Evolutionary conservation across 306 rosid species (phyloP), one percentile per base, ranked within the genome.

Genomic region (Gastrolobium villosum): DNA sequence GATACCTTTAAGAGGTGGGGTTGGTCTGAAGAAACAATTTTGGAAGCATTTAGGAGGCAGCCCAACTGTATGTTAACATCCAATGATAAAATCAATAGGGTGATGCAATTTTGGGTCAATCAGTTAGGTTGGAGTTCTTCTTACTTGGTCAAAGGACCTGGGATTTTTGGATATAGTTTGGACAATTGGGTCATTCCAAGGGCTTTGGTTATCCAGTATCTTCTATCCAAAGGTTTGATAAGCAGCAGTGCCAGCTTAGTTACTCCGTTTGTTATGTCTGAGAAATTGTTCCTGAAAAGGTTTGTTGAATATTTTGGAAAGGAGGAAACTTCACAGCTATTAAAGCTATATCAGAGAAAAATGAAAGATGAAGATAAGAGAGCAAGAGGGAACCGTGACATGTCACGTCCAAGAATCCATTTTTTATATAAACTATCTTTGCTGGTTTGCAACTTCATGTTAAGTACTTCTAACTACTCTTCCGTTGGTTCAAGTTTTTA

Each of bases 1-100:
- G 72, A 72, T 5, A 56, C 57, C 39, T 89, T 13, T 54, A 87
- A 74, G 76, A 81, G 45, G 34, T 91, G 90, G 92, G 96, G 95
- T 45, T 92, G 84, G 86, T 71, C 86, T 5, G 91, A 92, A 8
- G 90, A 88, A 10, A 80, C 44, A n/a, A 26, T 84, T 39, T 7
- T 52, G 10, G 37, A 55, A 6, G 76, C 84, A 1, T 86, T 88
- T 67, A 20, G 61, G 73, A 74, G 0, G 77, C n/a, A 55, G 4
- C 95, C 95, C 0, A 3, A 15, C 2, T 75, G 79, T 32, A 78
- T 90, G 86, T 36, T 31, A 31, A 1, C 10, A 26, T 90, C 89
- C 0, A 80, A 32, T 49, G 84, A 78, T 15, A 90, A 92, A 69
- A 76, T 92, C 9, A 50, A 65, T 65, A 48, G 41, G 36, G 34